Evolutionary conservation across 2,329 filamentous ascomycete genomes (phyloP).

Genomic region (Phialemoniopsis sp.): DNA sequence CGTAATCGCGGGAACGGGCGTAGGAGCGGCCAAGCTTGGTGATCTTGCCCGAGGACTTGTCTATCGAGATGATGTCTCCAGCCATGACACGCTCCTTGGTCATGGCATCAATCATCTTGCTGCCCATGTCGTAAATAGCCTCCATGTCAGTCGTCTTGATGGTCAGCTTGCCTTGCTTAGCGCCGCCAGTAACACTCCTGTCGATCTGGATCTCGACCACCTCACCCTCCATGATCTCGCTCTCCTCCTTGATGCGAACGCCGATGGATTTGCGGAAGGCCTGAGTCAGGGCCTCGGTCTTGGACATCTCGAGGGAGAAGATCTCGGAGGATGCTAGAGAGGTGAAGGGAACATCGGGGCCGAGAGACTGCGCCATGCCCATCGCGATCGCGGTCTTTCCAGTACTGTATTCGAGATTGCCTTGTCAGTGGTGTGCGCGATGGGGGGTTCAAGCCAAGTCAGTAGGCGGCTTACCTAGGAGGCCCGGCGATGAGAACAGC

Average conservation of each 20-base stretch:
- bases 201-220: constrained; percentile 99
- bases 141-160: constrained; percentile 99
- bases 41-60: constrained; percentile 97
- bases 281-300: constrained; percentile 96
- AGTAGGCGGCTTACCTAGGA: constrained; percentile 56
- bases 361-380: constrained; percentile 96
- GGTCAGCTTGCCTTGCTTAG: constrained; percentile 97
- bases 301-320: constrained; percentile 98
- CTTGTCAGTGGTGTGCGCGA: background rate
- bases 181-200: constrained; percentile 89
- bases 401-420: constrained; percentile 52
- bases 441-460: background rate
- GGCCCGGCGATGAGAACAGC: constrained; percentile 93
- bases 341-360: constrained; percentile 92
- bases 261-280: constrained; percentile 99
- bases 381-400: constrained; percentile 98
- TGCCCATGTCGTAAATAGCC: constrained; percentile 98
- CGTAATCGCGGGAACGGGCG: constrained; percentile 93
- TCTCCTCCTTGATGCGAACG: constrained; percentile 97
- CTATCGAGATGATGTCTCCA: constrained; percentile 96
- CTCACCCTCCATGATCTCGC: constrained; percentile 98
- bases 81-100: constrained; percentile 99
- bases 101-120: constrained; percentile 99
- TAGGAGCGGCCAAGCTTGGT: constrained; percentile 95
- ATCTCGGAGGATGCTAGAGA: constrained; percentile 95